Percentiles rank a stretch among this genome's conserved stretches.
Conservation (phyloP, 2,329 filamentous ascomycete species). For the Aspergillus tubingensis region DNA sequence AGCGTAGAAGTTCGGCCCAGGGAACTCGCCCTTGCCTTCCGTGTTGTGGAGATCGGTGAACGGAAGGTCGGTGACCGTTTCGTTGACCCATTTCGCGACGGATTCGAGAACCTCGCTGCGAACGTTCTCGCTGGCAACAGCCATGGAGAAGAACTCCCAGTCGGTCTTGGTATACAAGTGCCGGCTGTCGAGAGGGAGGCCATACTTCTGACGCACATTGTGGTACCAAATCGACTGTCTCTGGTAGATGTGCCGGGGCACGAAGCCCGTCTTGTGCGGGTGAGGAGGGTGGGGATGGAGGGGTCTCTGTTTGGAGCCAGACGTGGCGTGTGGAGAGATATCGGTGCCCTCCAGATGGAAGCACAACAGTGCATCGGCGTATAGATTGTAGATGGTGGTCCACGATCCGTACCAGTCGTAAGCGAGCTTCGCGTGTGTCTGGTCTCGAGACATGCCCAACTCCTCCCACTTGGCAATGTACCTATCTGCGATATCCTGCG, state of each 20-base stretch:
- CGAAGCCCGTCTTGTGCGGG: slow-evolving; percentile 55
- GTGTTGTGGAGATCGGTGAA: slow-evolving; percentile 83
- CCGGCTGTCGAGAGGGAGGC: slow-evolving; percentile 76
- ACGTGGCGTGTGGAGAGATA: slow-evolving; percentile 9
- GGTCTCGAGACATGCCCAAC: slow-evolving; percentile 68
- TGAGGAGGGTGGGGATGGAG: slow-evolving; percentile 25
- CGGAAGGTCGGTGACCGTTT: slow-evolving; percentile 74
- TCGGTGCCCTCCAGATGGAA: slow-evolving; percentile 65
- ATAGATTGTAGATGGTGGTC: slow-evolving; percentile 85
- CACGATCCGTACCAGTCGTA: slow-evolving; percentile 81
- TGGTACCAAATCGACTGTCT: slow-evolving; percentile 81
- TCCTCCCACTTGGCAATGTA: slow-evolving; percentile 75
- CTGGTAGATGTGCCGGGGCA: slow-evolving; percentile 74
- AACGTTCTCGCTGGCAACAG: slow-evolving; percentile 69
- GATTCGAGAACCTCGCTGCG: slow-evolving; percentile 71
- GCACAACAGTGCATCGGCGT: slow-evolving; percentile 76
- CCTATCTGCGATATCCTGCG: slow-evolving; percentile 58
- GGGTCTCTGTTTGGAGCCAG: slow-evolving; percentile 25
- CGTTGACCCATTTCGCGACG: slow-evolving; percentile 80
- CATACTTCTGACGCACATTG: slow-evolving; percentile 76
- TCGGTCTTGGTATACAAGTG: slow-evolving; percentile 87
- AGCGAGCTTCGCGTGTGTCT: slow-evolving; percentile 72
- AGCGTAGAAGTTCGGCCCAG: slow-evolving; percentile 74
- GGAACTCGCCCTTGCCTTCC: slow-evolving; percentile 73
- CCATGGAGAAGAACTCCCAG: slow-evolving; percentile 88